phyloP scores from a whole-genome alignment of 257 asterid species.

The Solanum medicagineum region DNA sequence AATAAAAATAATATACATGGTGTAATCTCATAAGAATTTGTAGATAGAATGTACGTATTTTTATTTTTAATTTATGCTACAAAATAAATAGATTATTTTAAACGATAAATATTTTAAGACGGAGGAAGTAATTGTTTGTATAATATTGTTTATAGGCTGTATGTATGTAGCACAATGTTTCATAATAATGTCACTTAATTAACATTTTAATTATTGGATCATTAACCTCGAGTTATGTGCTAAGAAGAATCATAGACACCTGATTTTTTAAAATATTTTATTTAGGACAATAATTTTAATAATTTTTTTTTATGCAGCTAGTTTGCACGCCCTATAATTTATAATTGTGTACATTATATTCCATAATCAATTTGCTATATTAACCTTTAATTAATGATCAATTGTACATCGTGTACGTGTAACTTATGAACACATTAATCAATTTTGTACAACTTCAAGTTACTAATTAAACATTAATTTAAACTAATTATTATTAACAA shows the following conservation, averaged over 20 bases:
- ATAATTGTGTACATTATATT: neutral
- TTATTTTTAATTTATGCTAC: too few relatives aligned
- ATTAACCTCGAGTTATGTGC: constrained; percentile 10
- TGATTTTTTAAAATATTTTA: neutral
- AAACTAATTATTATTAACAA: neutral
- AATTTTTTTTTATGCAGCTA: neutral
- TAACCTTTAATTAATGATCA: neutral
- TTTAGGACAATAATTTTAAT: neutral
- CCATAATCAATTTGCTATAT: neutral
- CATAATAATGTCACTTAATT: neutral
- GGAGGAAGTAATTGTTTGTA: neutral
- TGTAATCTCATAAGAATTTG: neutral
- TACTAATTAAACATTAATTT: neutral
- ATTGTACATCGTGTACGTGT: neutral
- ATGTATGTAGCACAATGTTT: neutral
- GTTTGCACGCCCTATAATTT: neutral
- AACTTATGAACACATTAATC: neutral
- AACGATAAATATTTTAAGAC: neutral
- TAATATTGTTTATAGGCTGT: neutral
- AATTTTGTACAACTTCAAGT: neutral
- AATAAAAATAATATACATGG: neutral
- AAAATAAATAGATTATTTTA: too few relatives aligned
- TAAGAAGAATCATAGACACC: neutral
- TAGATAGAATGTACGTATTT: neutral
- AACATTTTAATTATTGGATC: neutral